Evolutionary conservation across 2,329 filamentous ascomycete genomes (phyloP).

Genomic region (Cyphellophora attinorum): DNA sequence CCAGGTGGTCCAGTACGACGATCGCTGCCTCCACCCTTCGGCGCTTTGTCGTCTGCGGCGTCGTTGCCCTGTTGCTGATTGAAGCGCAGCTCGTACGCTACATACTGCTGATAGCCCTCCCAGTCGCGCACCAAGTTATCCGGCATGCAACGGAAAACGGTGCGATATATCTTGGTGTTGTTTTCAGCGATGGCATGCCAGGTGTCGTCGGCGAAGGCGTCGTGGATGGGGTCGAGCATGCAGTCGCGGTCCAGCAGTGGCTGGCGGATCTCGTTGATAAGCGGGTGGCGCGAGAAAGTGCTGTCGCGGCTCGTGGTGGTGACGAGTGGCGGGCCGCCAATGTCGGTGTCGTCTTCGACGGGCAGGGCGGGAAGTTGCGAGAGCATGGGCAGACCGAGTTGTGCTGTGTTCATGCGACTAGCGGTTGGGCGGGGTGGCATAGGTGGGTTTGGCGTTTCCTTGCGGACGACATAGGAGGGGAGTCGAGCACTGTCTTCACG

Average conservation of each 20-base stretch:
- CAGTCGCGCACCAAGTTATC: constrained; percentile 90
- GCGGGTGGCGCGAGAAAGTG: constrained; percentile 39
- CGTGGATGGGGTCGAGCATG: constrained; percentile 81
- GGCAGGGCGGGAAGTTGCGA: constrained; percentile 65
- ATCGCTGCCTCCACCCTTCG: constrained; percentile 32
- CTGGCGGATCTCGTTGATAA: constrained; percentile 57
- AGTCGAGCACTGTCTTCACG: constrained; percentile 25
- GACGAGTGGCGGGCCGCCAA: constrained; percentile 61
- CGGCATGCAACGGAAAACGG: constrained; percentile 93
- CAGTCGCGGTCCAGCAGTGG: constrained; percentile 78
- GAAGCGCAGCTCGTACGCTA: constrained; percentile 69
- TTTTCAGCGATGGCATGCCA: constrained; percentile 85
- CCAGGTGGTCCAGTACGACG: constrained; percentile 28
- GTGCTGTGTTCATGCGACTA: constrained; percentile 53
- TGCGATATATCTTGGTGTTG: constrained; percentile 88
- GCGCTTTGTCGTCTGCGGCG: constrained; percentile 7
- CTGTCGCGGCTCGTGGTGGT: constrained; percentile 37
- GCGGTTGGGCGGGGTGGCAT: constrained; percentile 52
- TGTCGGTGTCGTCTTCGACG: constrained; percentile 67
- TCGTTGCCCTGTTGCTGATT: constrained; percentile 52
- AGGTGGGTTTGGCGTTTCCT: constrained; percentile 33
- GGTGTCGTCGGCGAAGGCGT: constrained; percentile 73
- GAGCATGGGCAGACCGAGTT: constrained; percentile 57
- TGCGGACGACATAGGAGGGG: constrained; percentile 18
- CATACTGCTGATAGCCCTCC: constrained; percentile 83